Evolutionary conservation across 2,329 filamentous ascomycete genomes (phyloP).

Genomic region (Fusarium graminum): DNA sequence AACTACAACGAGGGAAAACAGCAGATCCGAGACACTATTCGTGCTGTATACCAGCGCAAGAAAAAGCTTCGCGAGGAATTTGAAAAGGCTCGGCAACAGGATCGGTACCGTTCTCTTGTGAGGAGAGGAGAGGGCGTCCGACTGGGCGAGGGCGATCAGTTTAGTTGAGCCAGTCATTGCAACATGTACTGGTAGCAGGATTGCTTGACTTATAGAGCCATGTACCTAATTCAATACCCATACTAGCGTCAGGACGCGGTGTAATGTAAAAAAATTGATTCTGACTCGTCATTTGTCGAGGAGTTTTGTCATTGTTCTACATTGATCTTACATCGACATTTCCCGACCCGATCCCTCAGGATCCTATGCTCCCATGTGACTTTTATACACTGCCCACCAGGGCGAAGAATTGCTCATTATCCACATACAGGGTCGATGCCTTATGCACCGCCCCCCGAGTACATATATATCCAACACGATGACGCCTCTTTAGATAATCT

Average conservation of each 20-base stretch:
- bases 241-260: conserved; percentile 21
- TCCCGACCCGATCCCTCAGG: conserved; percentile 41
- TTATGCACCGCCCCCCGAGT: conserved; percentile 36
- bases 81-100: conserved; percentile 57
- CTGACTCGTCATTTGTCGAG: conserved; percentile 44
- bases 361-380: conserved; percentile 47
- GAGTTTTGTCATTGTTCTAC: conserved; percentile 55
- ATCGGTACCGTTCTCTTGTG: conserved; percentile 61
- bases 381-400: conserved; percentile 52
- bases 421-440: conserved; percentile 42
- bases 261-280: conserved; percentile 43
- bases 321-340: conserved; percentile 57
- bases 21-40: conserved; percentile 80
- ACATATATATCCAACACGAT: conserved; percentile 37
- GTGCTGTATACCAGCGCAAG: conserved; percentile 94
- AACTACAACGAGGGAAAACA: conserved; percentile 89
- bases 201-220: conserved; percentile 17
- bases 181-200: conserved; percentile 13
- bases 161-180: conserved; percentile 58
- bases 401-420: conserved; percentile 50
- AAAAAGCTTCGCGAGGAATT: conserved; percentile 73
- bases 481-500: conserved; percentile 66
- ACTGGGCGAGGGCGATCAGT: conserved; percentile 75
- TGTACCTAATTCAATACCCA: conserved; percentile 41
- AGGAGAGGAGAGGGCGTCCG: conserved; percentile 66